Evolutionary conservation across 2,329 filamentous ascomycete genomes (phyloP).

Genomic region (Cercospora brassicicola): DNA sequence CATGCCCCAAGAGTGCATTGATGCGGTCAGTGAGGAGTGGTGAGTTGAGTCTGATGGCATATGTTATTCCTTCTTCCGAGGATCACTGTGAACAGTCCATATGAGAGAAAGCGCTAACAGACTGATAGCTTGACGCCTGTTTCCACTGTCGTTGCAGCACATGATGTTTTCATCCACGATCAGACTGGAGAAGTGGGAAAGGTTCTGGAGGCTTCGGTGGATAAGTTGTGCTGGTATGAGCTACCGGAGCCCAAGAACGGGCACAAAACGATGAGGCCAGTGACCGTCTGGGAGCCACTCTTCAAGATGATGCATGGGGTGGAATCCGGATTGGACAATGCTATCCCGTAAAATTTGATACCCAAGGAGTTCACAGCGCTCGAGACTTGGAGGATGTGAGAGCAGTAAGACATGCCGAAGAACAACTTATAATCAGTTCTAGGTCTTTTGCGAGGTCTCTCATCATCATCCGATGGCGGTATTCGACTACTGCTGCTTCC

Average conservation of each 20-base stretch:
- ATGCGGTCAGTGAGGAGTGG: constrained; percentile 4
- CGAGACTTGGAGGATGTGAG: background rate
- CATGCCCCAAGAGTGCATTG: constrained; percentile 48
- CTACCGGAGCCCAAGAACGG: constrained; percentile 46
- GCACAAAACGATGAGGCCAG: constrained; percentile 44
- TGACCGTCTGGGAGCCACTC: constrained; percentile 53
- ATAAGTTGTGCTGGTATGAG: constrained; percentile 44
- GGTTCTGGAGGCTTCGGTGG: constrained; percentile 48
- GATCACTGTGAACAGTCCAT: background rate
- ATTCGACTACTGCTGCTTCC: constrained; percentile 33
- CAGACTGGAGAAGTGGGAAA: constrained; percentile 44
- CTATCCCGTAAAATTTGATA: constrained; percentile 33
- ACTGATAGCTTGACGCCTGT: constrained; percentile 40
- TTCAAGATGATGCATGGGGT: constrained; percentile 51
- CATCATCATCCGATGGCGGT: constrained; percentile 7
- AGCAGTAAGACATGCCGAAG: background rate
- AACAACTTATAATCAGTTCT: background rate
- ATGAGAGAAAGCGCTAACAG: background rate
- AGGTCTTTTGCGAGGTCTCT: background rate
- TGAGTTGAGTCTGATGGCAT: background rate
- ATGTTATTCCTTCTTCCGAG: background rate
- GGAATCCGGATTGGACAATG: constrained; percentile 44
- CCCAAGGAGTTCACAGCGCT: background rate
- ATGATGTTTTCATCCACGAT: constrained; percentile 50
- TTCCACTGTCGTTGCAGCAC: constrained; percentile 49